Base-by-base conservation (phyloP, 2,329 filamentous ascomycete species). In the Aspergillus versicolor region DNA sequence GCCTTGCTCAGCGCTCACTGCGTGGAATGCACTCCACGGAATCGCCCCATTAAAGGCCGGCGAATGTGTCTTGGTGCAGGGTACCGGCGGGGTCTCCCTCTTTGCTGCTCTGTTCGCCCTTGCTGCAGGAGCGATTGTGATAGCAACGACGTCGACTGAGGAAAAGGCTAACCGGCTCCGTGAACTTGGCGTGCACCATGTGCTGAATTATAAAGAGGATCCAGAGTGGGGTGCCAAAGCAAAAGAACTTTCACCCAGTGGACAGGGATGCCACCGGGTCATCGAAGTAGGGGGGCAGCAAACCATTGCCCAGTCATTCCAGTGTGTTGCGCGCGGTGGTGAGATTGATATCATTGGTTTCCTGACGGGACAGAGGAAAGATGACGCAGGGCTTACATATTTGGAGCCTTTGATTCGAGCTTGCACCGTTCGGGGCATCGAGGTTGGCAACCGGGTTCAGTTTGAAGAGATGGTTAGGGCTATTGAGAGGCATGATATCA, bases 11-110 rank as follows among this genome's bases (percentile, higher is more conserved):
- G 58, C 32, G 9, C 60, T 87, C 48, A 87, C 84, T 2, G 81
- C 80, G 7, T 87, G 84, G 83, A 86, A 86, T 65, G 80, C 81
- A 2, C 76, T 87, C 4, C 84, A 81, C 63, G 84, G 84, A 4
- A 63, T 82, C 2, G 7, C 13, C 12, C 17, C 27, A n/a, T 61
- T 85, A 40, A 74, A 75, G 62, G 77, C 81, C 0, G 84, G 83
- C 5, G 66, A 73, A 22, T 80, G 78, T 66, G 80, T 84, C 1
- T 69, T 85, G 21, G 81, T 79, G 3, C 82, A 84, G 60, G 82
- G 82, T 3, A 84, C 80, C 0, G 82, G 82, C 9, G 82, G 82
- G 38, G 82, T 84, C 3, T 78, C 74, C 32, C 75, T 83, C 15
- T 81, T 82, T 58, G 81, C 64, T 55, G 17, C 56, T n/a, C 55